Evolutionary conservation across 306 rosid genomes (phyloP).

Genomic region (Myrica gale): DNA sequence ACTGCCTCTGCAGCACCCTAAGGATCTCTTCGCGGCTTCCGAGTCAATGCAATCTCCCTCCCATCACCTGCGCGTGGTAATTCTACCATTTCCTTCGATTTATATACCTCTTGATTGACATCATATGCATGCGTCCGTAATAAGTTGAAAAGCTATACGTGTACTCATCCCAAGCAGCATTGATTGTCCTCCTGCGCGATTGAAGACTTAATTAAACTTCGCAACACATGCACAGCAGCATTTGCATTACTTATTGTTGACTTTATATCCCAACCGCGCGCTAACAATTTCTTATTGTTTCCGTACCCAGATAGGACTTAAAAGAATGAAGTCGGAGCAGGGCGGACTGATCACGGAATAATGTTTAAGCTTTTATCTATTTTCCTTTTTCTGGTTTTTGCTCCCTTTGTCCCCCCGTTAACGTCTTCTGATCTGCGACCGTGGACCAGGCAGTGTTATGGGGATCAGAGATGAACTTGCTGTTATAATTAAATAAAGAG

Average conservation of each 20-base stretch:
- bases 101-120: not conserved
- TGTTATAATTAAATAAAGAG: not conserved
- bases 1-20: conserved; percentile 63
- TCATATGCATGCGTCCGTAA: not conserved
- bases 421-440: not conserved
- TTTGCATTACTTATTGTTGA: not conserved
- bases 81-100: not conserved
- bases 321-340: conserved; percentile 1
- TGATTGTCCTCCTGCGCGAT: too few species aligned
- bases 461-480: not conserved
- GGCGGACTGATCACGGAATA: conserved; percentile 19
- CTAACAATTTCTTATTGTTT: not conserved
- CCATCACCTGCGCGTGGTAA: too few species aligned
- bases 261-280: not conserved
- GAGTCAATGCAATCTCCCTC: conserved; percentile 45
- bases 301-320: conserved; percentile 25
- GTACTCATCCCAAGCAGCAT: too few species aligned
- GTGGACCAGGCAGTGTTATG: not conserved
- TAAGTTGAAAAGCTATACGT: too few species aligned
- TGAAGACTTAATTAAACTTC: too few species aligned
- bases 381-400: not conserved
- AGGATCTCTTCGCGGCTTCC: conserved; percentile 58
- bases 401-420: too few species aligned
- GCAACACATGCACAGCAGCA: too few species aligned
- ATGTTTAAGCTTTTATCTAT: conserved; percentile 20